A percentile compares a stretch with the other conserved stretches of the same genome.
phyloP scores from a whole-genome alignment of 805 yeast genomes.

The Lachancea dasiensis region DNA sequence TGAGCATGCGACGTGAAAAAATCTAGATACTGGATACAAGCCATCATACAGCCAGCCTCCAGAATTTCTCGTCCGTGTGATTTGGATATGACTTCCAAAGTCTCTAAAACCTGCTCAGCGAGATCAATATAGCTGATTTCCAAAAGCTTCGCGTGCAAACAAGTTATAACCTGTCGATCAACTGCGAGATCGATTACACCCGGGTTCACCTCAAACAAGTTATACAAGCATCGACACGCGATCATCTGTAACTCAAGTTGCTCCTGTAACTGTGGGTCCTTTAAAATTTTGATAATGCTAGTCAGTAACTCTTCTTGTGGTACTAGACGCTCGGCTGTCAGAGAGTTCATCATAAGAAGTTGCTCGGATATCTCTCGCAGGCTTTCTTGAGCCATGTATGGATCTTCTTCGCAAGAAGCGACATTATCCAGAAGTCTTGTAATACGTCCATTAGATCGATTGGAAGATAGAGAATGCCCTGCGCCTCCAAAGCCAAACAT shows the following conservation, averaged over 20 bases:
- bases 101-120: slow-evolving; percentile 84
- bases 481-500: slow-evolving; percentile 32
- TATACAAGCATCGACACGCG: slow-evolving; percentile 78
- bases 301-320: slow-evolving; percentile 54
- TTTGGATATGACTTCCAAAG: slow-evolving; percentile 61
- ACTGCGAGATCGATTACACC: slow-evolving; percentile 60
- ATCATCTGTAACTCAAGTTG: slow-evolving; percentile 77
- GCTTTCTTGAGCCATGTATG: slow-evolving; percentile 57
- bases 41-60: slow-evolving; percentile 52
- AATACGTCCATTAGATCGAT: slow-evolving; percentile 20
- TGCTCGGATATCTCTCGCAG: slow-evolving; percentile 59
- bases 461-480: slow-evolving; percentile 1
- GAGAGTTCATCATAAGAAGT: slow-evolving; percentile 60
- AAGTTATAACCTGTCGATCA: slow-evolving; percentile 57
- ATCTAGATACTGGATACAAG: slow-evolving; percentile 70
- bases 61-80: slow-evolving; percentile 48
- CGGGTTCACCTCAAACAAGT: slow-evolving; percentile 67
- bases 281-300: slow-evolving; percentile 51
- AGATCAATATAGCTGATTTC: slow-evolving; percentile 83
- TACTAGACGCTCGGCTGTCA: slow-evolving; percentile 55
- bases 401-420: slow-evolving; percentile 39
- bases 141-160: slow-evolving; percentile 55
- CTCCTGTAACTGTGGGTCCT: slow-evolving; percentile 50
- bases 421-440: slow-evolving; percentile 26
- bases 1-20: slow-evolving; percentile 88